These are phyloP conservation scores for Parachaetomium inaequale DNA, from an alignment of 495 filamentous ascomycete genomes.

Conservation along the genomic window DNA sequence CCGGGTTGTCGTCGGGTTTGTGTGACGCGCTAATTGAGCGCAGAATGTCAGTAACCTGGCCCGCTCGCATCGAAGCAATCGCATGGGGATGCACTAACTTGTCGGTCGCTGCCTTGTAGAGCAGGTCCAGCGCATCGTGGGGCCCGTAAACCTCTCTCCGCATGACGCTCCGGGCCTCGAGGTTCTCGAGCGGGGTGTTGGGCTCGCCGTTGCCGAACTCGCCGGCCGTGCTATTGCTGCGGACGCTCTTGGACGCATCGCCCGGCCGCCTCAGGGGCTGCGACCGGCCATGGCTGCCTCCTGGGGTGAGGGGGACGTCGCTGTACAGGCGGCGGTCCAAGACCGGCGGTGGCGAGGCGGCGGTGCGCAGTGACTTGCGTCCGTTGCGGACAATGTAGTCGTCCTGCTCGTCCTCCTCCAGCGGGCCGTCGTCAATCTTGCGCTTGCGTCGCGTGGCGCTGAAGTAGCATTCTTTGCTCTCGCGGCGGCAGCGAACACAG, in stretches of 20 bases:
- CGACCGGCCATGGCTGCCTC: slow-evolving; percentile 54
- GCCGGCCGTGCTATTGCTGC: slow-evolving; percentile 37
- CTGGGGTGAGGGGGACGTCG: slow-evolving; percentile 57
- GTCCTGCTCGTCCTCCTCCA: slow-evolving; percentile 51
- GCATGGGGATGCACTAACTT: slow-evolving; percentile 37
- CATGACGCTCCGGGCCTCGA: slow-evolving; percentile 61
- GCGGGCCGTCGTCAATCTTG: slow-evolving; percentile 63
- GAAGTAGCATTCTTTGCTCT: slow-evolving; percentile 94
- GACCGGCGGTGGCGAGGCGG: slow-evolving; percentile 34
- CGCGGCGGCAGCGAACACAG: slow-evolving; percentile 87
- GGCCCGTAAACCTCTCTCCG: slow-evolving; percentile 60
- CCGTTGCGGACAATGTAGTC: slow-evolving; percentile 55
- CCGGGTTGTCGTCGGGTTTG: slow-evolving; percentile 25
- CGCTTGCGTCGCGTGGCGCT: slow-evolving; percentile 92
- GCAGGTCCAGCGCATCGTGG: slow-evolving; percentile 65
- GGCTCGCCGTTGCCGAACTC: slow-evolving; percentile 41
- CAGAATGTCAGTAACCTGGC: slow-evolving; percentile 11
- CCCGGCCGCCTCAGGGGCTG: slow-evolving; percentile 55
- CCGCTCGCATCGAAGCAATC: slow-evolving; percentile 5
- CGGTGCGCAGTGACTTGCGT: slow-evolving; percentile 47
- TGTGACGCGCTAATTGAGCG: slow-evolving; percentile 22
- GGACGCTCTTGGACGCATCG: slow-evolving; percentile 30
- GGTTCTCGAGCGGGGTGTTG: slow-evolving; percentile 52
- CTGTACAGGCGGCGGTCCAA: slow-evolving; percentile 44
- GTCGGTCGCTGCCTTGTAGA: slow-evolving; percentile 66